These are phyloP conservation scores for Fusarium multiceps DNA, from an alignment of 2,329 filamentous ascomycete species.

Conservation along the genomic window DNA sequence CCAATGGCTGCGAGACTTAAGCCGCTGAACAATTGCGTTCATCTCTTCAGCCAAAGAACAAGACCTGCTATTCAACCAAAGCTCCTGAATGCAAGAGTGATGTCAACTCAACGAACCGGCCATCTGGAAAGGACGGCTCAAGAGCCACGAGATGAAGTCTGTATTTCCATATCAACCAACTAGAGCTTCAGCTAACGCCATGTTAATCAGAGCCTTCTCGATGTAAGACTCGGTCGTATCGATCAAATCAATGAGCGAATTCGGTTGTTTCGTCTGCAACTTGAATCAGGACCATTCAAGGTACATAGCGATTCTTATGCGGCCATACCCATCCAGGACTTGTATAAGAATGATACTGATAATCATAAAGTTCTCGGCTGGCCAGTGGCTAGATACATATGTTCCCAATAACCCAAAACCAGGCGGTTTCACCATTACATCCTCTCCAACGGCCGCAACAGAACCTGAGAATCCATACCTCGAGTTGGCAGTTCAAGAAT, in stretches of 20 bases:
- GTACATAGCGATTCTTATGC: conserved; percentile 51
- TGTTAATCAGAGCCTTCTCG: conserved; percentile 62
- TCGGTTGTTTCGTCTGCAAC: conserved; percentile 73
- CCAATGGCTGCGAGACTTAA: conserved; percentile 14
- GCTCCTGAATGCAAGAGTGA: conserved; percentile 1
- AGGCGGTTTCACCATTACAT: conserved; percentile 91
- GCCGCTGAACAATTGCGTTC: background rate
- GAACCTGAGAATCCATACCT: conserved; percentile 61
- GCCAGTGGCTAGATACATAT: conserved; percentile 90
- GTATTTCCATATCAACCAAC: background rate
- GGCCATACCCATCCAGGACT: no score
- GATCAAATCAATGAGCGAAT: conserved; percentile 73
- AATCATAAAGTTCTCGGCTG: conserved; percentile 73
- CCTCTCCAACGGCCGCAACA: conserved; percentile 70
- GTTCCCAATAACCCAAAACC: conserved; percentile 75
- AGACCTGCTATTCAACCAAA: background rate
- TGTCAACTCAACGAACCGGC: conserved; percentile 33
- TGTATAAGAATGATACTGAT: background rate
- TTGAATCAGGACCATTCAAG: conserved; percentile 61
- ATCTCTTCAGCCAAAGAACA: background rate
- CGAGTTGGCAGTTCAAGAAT: conserved; percentile 82
- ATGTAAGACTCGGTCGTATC: conserved; percentile 70
- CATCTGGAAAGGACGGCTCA: conserved; percentile 61
- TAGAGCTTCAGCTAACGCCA: background rate
- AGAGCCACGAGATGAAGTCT: conserved; percentile 74